Evolutionary conservation across 2,329 filamentous ascomycete genomes (phyloP).

Genomic region (Didymosphaeria variabile): DNA sequence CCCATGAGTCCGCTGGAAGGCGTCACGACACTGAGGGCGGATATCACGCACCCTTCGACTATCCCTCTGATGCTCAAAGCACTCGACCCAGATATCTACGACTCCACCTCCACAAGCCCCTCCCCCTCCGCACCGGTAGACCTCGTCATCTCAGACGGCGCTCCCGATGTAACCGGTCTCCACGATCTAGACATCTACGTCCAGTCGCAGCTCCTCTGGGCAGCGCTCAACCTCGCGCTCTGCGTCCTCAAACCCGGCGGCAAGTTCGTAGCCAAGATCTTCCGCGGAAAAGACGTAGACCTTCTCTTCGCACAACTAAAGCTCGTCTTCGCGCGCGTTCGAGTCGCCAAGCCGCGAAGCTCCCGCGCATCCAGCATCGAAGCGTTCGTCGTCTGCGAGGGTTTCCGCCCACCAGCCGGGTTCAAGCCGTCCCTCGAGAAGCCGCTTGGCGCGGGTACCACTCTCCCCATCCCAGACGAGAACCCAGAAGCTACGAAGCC

Average conservation of each 20-base stretch:
- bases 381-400: conserved; percentile 93
- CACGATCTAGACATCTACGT: conserved; percentile 99
- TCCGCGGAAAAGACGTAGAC: conserved; percentile 93
- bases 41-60: conserved; percentile 97
- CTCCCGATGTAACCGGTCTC: conserved; percentile 93
- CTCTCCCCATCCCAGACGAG: neutral
- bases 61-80: conserved; percentile 88
- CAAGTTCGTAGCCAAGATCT: conserved; percentile 98
- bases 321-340: conserved; percentile 85
- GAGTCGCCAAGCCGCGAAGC: conserved; percentile 91
- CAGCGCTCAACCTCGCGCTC: conserved; percentile 89
- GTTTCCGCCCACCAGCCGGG: conserved; percentile 80
- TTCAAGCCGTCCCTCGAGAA: conserved; percentile 80
- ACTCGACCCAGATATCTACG: conserved; percentile 72
- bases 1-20: conserved; percentile 94
- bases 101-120: conserved; percentile 55
- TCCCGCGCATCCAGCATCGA: conserved; percentile 97
- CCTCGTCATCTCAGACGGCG: conserved; percentile 92
- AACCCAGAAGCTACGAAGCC: conserved; percentile 27
- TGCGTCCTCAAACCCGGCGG: conserved; percentile 92
- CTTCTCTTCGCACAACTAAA: conserved; percentile 93
- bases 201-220: conserved; percentile 93
- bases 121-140: conserved; percentile 81
- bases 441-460: conserved; percentile 72
- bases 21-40: conserved; percentile 89